Conservation (phyloP, 83 land plant genomes). For the Picea abies region DNA sequence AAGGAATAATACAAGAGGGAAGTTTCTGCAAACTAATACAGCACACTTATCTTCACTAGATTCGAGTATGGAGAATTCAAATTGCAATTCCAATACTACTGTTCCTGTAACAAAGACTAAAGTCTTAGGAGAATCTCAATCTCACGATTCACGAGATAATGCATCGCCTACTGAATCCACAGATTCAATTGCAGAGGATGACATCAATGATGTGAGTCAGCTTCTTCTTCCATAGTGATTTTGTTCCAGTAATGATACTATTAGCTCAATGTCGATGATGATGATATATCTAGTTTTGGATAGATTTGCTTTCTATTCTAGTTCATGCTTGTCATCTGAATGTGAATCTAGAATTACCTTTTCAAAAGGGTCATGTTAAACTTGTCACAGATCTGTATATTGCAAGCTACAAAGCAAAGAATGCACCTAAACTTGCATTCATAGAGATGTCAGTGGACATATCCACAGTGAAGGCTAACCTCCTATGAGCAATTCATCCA, state of each 20-base stretch:
- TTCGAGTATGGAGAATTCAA: not conserved
- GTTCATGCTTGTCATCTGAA: too few species aligned
- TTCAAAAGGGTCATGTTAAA: not conserved
- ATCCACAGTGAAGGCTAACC: too few species aligned
- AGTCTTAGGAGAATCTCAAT: not conserved
- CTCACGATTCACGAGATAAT: not conserved
- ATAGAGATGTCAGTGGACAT: too few species aligned
- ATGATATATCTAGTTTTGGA: not conserved
- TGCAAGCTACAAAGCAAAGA: too few species aligned
- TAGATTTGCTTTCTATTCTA: not conserved
- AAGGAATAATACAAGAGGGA: not conserved
- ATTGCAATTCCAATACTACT: not conserved
- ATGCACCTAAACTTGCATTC: too few species aligned
- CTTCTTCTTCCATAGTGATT: not conserved
- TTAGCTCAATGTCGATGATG: not conserved
- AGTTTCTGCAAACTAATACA: not conserved
- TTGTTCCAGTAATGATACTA: not conserved
- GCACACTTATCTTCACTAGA: not conserved
- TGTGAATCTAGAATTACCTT: not conserved
- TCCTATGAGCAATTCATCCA: too few species aligned
- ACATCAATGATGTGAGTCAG: slow-evolving; percentile 5
- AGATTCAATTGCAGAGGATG: slow-evolving; percentile 7
- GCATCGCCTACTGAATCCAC: not conserved
- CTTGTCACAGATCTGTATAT: too few species aligned
- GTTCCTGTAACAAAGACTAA: not conserved